phyloP scores from a whole-genome alignment of 148 eudicot genomes.

The Cornus controversa region DNA sequence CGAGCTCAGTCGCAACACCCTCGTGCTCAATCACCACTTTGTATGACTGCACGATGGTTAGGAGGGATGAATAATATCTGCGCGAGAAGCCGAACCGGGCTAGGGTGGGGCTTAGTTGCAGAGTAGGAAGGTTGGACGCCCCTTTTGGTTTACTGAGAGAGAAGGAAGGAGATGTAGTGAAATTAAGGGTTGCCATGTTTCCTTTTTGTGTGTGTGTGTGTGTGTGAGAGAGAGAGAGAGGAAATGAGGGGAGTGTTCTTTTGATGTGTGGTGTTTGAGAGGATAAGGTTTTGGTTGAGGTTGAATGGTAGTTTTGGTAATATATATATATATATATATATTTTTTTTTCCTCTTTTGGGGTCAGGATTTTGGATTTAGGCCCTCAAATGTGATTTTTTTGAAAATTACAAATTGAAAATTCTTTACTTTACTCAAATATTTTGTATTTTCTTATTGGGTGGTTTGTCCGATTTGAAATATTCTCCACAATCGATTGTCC shows the following conservation, averaged over 20 bases:
- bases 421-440: too few relatives aligned
- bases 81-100: neutral
- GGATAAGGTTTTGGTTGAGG: constrained; percentile 22
- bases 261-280: constrained; percentile 22
- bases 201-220: neutral
- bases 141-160: constrained; percentile 21
- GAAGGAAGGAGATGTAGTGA: constrained; percentile 40
- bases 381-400: too few relatives aligned
- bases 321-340: too few relatives aligned
- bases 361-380: too few relatives aligned
- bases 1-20: constrained; percentile 56
- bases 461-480: too few relatives aligned
- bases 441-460: too few relatives aligned
- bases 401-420: too few relatives aligned
- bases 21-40: constrained; percentile 70
- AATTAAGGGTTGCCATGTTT: constrained; percentile 41
- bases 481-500: too few relatives aligned
- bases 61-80: neutral
- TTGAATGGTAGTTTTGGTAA: neutral
- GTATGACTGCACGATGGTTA: constrained; percentile 35
- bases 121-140: constrained; percentile 9
- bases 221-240: neutral
- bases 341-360: too few relatives aligned
- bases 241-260: neutral
- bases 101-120: neutral